Evolutionary conservation across 83 land plant species (phyloP), one percentile per base, ranked within the genome.

Genomic region (Picea abies): DNA sequence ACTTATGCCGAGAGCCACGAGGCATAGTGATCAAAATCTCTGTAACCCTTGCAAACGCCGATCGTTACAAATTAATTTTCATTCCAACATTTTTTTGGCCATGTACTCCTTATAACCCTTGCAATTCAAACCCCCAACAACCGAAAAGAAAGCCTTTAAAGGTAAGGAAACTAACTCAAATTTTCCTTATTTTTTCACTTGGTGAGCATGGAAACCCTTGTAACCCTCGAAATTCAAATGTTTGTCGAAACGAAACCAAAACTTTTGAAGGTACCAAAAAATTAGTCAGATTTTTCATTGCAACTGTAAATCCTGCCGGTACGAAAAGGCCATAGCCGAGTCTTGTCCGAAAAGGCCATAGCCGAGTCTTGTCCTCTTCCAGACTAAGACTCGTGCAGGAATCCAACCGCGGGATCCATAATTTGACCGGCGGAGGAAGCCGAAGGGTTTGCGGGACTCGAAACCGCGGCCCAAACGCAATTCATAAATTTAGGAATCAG

Each of bases 1-100:
- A 20, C 52, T 72, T 72, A 49, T 72, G 39, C 56, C 76, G 22
- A 72, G 52, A 37, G 76, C 76, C 76, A 4, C 76, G 76, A 72
- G 76, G 56, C 76, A 72, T 72, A 41, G 49, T 72, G 76, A 69
- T 5, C 20, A 67, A 19, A 71, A 71, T 71, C 23, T 47, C 49
- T 19, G 23, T 6, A 41, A 41, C 47, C 49, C 49, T 39, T 71
- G 15, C 76, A n/a, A 20, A 41, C 52, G 37, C 52, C 39, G 22
- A 16, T 37, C 2, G 20, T 71, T 56, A 72, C 39, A 72, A 15
- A 41, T 49, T 39, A 17, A n/a, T n/a, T 49, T 41, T 37, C 49
- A 32, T 22, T 72, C 56, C 37, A 6, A 39, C 56, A 20, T 19
- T 72, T 41, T 20, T 20, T 11, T 39, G 76, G n/a, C n/a, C 56